Conservation (phyloP, 257 asterid genomes). For the Solanum clarkiae region DNA sequence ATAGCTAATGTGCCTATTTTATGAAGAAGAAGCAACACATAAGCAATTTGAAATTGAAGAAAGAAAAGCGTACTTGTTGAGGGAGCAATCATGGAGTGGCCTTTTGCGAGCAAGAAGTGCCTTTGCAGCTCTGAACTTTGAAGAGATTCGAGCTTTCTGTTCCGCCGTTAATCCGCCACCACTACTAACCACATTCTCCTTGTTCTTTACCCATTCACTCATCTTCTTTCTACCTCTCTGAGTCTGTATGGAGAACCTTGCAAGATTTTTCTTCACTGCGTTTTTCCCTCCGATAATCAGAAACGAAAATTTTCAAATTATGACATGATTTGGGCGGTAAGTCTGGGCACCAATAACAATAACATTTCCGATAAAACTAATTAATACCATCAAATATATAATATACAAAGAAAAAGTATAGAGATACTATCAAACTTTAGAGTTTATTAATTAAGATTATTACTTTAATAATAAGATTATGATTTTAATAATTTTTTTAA, state of each 20-base stretch:
- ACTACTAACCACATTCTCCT: conserved; percentile 42
- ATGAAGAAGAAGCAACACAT: neutral
- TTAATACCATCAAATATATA: no score
- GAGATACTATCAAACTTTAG: no score
- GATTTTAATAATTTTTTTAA: no score
- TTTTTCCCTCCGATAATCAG: neutral
- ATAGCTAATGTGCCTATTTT: neutral
- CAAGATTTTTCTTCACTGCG: neutral
- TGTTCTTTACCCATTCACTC: conserved; percentile 24
- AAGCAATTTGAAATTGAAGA: neutral
- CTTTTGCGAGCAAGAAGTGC: conserved; percentile 73
- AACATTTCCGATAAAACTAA: no score
- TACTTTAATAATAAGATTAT: no score
- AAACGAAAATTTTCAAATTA: neutral
- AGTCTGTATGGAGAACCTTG: no score
- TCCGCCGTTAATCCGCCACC: conserved; percentile 62
- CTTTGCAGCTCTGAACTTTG: conserved; percentile 72
- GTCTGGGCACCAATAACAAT: no score
- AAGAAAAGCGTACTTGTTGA: neutral
- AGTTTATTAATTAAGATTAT: no score
- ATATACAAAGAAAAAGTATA: no score
- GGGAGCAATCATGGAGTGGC: conserved; percentile 16
- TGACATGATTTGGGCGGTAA: neutral
- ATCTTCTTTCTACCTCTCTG: neutral
- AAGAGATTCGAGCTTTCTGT: conserved; percentile 75